Evolutionary conservation across 148 eudicot genomes (phyloP), one percentile per base, ranked within the genome.

Genomic region (Gaultheria prostrata): DNA sequence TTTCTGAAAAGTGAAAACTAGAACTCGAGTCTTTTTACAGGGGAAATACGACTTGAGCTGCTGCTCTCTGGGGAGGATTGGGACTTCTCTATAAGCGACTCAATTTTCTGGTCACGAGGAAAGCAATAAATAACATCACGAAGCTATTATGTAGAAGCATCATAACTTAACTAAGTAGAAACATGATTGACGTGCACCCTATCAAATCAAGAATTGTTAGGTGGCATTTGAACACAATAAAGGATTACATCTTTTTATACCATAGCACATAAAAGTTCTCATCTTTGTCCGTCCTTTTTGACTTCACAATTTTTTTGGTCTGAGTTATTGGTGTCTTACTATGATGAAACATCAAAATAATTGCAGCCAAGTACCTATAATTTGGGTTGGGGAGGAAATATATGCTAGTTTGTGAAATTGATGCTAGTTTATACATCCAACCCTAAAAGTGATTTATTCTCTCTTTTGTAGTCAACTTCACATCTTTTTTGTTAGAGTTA

Each of bases 41-140:
- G 28, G 50, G 50, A 21, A 43, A 9, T 0, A 14, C 77, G 50
- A 35, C 49, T 39, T 8, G 49, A 74, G 26, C 77, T 43, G 49
- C 77, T 74, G 65, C 70, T 71, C 78, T 82, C 78, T 12, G 87
- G 46, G 26, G 87, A 82, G 61, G 70, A 45, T 53, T 84, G 91
- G 83, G 91, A 85, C 85, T 89, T 89, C 84, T 87, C 93, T 17
- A 95, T 84, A 4, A 95, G 90, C 51, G 82, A 89, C 92, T 93
- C 94, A 24, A 95, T 87, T 90, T 87, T 92, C 98, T 95, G 95
- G 77, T 88, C 80, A 88, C 57, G 28, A 78, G 20, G 51, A 81
- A 72, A 30, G 24, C 80, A 76, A 48, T 32, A 54, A 24, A 39
- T 45, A 35, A 59, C 56, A 30, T 17, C 13, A 54, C 1, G 71